Conservation (phyloP, 1,284 basidiomycete species). For the Hortiboletus rubellus region DNA sequence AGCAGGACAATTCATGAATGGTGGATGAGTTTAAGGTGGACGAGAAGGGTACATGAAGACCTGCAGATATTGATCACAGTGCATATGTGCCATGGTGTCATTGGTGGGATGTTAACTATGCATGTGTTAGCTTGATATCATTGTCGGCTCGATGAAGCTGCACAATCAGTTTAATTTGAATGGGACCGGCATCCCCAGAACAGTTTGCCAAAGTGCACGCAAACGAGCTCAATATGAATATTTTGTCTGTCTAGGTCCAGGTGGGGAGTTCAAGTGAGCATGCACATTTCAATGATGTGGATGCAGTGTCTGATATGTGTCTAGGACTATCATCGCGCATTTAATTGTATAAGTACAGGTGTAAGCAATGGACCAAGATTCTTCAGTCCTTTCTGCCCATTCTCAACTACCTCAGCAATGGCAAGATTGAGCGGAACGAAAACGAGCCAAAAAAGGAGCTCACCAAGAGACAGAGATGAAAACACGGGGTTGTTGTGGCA, state of each 20-base stretch:
- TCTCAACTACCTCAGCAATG: slow-evolving; percentile 86
- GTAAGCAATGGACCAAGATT: slow-evolving; percentile 70
- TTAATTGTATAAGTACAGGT: slow-evolving; percentile 82
- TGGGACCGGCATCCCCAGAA: slow-evolving; percentile 95
- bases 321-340: slow-evolving; percentile 88
- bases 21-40: slow-evolving; percentile 58
- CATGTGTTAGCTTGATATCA: slow-evolving; percentile 83
- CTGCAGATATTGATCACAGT: slow-evolving; percentile 92
- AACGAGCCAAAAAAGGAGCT: slow-evolving; percentile 93
- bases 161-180: slow-evolving; percentile 88
- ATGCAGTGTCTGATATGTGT: slow-evolving; percentile 12
- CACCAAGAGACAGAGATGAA: slow-evolving; percentile 80
- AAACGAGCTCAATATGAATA: slow-evolving; percentile 50
- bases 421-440: slow-evolving; percentile 87
- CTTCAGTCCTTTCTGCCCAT: slow-evolving; percentile 81
- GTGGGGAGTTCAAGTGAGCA: slow-evolving; percentile 88
- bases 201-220: slow-evolving; percentile 89
- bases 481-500: slow-evolving; percentile 89
- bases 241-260: slow-evolving; percentile 60
- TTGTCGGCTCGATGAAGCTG: slow-evolving; percentile 90
- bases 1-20: slow-evolving; percentile 36
- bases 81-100: slow-evolving; percentile 25
- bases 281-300: neutral
- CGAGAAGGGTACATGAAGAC: slow-evolving; percentile 71
- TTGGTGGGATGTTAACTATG: slow-evolving; percentile 6